These are phyloP conservation scores for Zoysia pacifica DNA, from an alignment of 176 grass and related monocot species.

Conservation along the genomic window DNA sequence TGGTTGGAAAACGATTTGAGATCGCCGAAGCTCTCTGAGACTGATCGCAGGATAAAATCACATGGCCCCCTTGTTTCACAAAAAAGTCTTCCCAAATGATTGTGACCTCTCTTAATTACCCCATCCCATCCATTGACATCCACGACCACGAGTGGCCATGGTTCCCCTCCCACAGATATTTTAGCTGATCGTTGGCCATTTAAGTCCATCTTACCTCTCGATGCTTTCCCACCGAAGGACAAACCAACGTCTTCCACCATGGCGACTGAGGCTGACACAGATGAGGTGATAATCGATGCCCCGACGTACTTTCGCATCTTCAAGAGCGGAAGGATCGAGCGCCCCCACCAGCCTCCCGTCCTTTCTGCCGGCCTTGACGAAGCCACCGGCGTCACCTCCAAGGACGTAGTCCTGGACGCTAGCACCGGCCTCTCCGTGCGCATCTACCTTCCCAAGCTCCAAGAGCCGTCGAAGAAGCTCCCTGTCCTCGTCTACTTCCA, in stretches of 20 bases:
- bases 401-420: constrained; percentile 62
- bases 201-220: not conserved
- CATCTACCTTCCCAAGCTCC: constrained; percentile 49
- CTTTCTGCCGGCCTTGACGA: constrained; percentile 42
- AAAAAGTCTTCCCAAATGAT: no score
- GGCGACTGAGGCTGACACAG: not conserved
- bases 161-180: not conserved
- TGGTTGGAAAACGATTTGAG: no score
- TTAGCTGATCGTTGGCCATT: not conserved
- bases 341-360: not conserved
- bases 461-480: constrained; percentile 31
- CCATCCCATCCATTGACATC: no score
- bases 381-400: constrained; percentile 54
- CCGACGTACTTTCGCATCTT: constrained; percentile 39
- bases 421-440: constrained; percentile 48
- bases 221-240: not conserved
- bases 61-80: no score
- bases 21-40: no score
- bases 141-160: no score
- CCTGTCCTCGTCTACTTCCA: constrained; percentile 59
- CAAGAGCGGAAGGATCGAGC: constrained; percentile 60
- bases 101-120: no score
- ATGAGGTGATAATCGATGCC: constrained; percentile 39
- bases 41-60: no score
- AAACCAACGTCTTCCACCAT: not conserved